Evolutionary conservation across 768 basidiomycete genomes (phyloP), one percentile per base, ranked within the genome.

Genomic region (Lentinula detonsa): DNA sequence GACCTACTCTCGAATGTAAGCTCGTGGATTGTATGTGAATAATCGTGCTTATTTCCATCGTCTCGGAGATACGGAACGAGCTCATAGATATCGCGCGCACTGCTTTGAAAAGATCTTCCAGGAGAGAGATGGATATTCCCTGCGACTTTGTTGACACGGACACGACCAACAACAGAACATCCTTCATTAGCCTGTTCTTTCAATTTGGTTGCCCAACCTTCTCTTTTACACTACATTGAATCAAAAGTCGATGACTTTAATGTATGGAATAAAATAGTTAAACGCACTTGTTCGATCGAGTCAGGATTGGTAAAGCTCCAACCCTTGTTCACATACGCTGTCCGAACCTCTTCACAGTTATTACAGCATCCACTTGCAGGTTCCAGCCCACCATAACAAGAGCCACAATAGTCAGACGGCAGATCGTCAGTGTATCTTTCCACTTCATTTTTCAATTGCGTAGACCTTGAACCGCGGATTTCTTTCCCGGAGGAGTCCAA

Each of bases 241-340:
- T 9, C 34, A 23, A 16, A 7, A 4, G 33, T 37, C 5, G 3
- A 40, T 4, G 31, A 16, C 54, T 31, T 33, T 16, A 51, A 56
- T 1, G 9, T 31, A 50, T 59, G 61, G n/a, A 51, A 33, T 9
- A 9, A 15, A 11, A 16, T 11, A 16, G 7, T 11, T 21, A 53
- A 33, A 68, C 86, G 59, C 48, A 91, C 95, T 84, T 98, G 96
- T 66, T 96, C 95, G 65, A 99, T 87, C 1, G 86, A 81, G 61
- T 95, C 90, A 15, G 97, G 97, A 67, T 88, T 90, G 63, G 81
- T 76, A 72, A 98, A 99, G 72, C 91, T 95, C 97, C 97, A 99
- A 21, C 96, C 97, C 66, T 90, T 87, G 70, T 88, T 83, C 31
- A 92, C 81, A 75, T 99, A 99, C 35, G 93, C 80, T 71, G 88